Base-by-base conservation (phyloP, 495 filamentous ascomycete species). In the Talaromyces borbonicus region DNA sequence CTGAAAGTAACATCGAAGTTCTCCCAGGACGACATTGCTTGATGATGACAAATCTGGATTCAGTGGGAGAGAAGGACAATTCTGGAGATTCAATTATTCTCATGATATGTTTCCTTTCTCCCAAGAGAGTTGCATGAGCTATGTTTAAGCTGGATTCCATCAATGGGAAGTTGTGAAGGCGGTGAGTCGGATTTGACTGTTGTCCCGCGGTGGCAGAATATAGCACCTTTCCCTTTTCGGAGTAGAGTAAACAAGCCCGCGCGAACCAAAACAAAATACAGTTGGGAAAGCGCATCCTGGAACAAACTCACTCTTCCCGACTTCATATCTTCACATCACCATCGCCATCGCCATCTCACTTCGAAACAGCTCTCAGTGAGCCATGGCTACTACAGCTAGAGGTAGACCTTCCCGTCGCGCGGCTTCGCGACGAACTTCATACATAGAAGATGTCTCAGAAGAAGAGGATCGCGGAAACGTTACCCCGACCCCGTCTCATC, bases 361-460 rank as follows among this genome's bases (percentile, higher is more conserved):
- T 37, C n/a, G 6, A 19, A 22, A 6, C 44, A 36, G 11, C 11
- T 6, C 14, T 19, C 16, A 31, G n/a, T n/a, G n/a, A n/a, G n/a
- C n/a, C 53, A 81, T 81, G 78, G 63, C 77, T 49, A 65, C 72
- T 30, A 55, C 68, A 56, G 84, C 85, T 63, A 80, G 84, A 50
- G 76, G 78, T 53, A 71, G 90, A 56, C 80, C 86, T 18, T 78
- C 85, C 46, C 78, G 90, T 57, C 78, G 88, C 50, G 83, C 78
- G 20, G 82, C 84, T 22, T 58, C 84, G 22, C 74, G 84, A 41
- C 78, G 77, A 54, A 80, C 77, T 50, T 73, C 80, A 14, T 72
- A 90, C 23, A 66, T 89, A 45, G 87, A 94, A 42, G 85, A 85
- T 16, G 68, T 62, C 9, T 83, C 84, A 3, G 86, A 90, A 24